A percentile compares a stretch with the other conserved stretches of the same genome.
Evolutionary conservation across 1,139 yeast genomes (phyloP).

Genomic region (Tardiomyces depauwii): DNA sequence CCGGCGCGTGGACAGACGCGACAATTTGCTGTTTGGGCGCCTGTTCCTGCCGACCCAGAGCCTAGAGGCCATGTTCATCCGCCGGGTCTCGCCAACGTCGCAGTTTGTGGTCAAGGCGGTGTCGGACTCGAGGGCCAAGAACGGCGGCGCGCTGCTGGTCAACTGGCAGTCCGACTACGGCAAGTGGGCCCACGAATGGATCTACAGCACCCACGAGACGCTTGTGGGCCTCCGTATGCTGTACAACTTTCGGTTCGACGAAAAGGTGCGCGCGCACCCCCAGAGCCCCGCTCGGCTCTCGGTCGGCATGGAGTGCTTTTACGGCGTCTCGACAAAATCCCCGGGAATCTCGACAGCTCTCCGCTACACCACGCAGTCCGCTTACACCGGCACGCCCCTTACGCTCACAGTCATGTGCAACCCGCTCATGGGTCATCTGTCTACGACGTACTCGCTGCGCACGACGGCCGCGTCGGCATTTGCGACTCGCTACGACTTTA

Average conservation of each 20-base stretch:
- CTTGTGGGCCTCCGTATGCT: conserved; percentile 74
- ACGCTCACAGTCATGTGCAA: conserved; percentile 81
- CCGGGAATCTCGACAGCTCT: conserved; percentile 62
- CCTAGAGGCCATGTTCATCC: conserved; percentile 78
- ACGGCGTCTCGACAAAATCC: conserved; percentile 72
- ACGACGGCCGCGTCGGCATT: conserved; percentile 70
- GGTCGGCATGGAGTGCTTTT: conserved; percentile 83
- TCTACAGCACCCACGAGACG: conserved; percentile 83
- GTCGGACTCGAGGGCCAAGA: conserved; percentile 52
- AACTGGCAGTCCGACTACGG: conserved; percentile 63
- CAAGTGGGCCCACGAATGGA: conserved; percentile 58
- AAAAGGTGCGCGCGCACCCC: conserved; percentile 14
- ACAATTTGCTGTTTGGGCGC: conserved; percentile 57
- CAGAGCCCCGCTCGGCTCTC: conserved; percentile 41
- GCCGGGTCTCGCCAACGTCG: conserved; percentile 46
- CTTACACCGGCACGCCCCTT: conserved; percentile 79
- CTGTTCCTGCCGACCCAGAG: conserved; percentile 84
- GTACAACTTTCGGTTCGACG: conserved; percentile 46
- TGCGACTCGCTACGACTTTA: conserved; percentile 80
- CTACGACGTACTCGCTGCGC: conserved; percentile 80
- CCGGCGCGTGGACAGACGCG: conserved; percentile 19
- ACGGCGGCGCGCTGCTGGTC: conserved; percentile 50
- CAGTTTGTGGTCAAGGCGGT: conserved; percentile 68
- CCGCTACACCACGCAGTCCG: conserved; percentile 76
- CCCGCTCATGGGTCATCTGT: conserved; percentile 83